phyloP scores from a whole-genome alignment of 441 rosid genomes.

The Biscutella laevigata region DNA sequence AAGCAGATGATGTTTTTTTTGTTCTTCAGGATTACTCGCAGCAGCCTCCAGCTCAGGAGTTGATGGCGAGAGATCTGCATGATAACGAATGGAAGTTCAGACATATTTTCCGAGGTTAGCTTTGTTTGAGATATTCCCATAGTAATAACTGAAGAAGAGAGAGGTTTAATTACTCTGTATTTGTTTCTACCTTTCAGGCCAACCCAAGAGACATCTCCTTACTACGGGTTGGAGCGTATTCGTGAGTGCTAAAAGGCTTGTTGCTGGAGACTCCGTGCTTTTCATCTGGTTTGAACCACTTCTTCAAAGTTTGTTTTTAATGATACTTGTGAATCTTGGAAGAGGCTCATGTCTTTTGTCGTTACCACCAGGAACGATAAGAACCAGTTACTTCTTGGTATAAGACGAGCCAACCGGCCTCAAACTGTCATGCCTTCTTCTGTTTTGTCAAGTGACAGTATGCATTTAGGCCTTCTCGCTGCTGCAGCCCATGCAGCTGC shows the following conservation, averaged over 20 bases:
- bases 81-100: slow-evolving; percentile 97
- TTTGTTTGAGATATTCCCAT: not conserved
- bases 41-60: slow-evolving; percentile 94
- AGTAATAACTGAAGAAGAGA: not conserved
- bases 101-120: slow-evolving; percentile 89
- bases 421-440: slow-evolving; percentile 99
- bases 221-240: slow-evolving; percentile 99
- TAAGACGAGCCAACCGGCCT: slow-evolving; percentile 80
- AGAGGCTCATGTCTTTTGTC: not conserved
- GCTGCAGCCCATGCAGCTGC: slow-evolving; percentile 99
- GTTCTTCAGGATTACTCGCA: slow-evolving; percentile 69
- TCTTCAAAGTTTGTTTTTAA: not conserved
- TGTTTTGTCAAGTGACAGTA: slow-evolving; percentile 92
- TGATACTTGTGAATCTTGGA: not conserved
- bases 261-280: slow-evolving; percentile 94
- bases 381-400: slow-evolving; percentile 90
- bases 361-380: slow-evolving; percentile 70
- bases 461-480: slow-evolving; percentile 98
- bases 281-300: slow-evolving; percentile 69
- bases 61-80: slow-evolving; percentile 94
- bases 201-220: slow-evolving; percentile 96
- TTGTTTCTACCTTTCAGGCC: slow-evolving; percentile 49
- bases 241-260: slow-evolving; percentile 92
- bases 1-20: not conserved
- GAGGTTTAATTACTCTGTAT: not conserved